A percentile compares a stretch with the other conserved stretches of the same genome.
Evolutionary conservation across 108 stramenopile genomes (phyloP).

Genomic region (Nitzschia palea): DNA sequence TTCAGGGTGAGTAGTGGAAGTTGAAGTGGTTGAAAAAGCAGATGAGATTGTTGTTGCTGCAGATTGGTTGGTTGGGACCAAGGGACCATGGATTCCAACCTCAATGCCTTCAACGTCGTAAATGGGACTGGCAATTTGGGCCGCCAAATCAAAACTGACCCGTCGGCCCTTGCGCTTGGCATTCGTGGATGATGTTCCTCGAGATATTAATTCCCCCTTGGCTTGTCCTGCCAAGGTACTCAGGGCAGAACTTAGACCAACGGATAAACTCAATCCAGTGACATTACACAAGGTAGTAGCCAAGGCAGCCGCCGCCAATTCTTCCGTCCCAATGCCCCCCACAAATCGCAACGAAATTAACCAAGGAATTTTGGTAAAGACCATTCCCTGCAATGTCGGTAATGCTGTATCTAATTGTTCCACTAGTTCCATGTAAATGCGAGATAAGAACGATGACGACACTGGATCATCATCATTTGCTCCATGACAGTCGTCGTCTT

Average conservation of each 20-base stretch:
- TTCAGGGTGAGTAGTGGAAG: neutral
- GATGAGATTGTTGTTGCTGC: no score
- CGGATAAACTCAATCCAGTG: slow-evolving; percentile 57
- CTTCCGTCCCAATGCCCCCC: slow-evolving; percentile 45
- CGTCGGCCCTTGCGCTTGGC: slow-evolving; percentile 2
- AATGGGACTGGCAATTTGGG: neutral
- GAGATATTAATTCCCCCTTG: slow-evolving; percentile 33
- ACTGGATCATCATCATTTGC: no score
- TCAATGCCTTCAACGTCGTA: neutral
- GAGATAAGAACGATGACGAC: neutral
- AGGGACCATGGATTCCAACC: neutral
- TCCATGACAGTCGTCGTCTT: no score
- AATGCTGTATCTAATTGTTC: slow-evolving; percentile 17
- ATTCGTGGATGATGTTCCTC: no score
- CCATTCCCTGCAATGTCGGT: slow-evolving; percentile 17
- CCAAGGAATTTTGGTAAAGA: slow-evolving; percentile 35
- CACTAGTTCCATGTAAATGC: neutral
- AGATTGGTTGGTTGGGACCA: neutral
- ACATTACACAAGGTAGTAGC: slow-evolving; percentile 71
- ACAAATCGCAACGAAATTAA: slow-evolving; percentile 55
- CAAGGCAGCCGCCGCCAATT: slow-evolving; percentile 65
- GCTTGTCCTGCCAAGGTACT: slow-evolving; percentile 38
- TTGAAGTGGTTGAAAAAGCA: neutral
- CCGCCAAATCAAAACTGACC: slow-evolving; percentile 9
- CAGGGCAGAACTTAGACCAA: slow-evolving; percentile 58